Evolutionary conservation across 805 yeast genomes (phyloP).

Genomic region (Kuraishia hungarica): DNA sequence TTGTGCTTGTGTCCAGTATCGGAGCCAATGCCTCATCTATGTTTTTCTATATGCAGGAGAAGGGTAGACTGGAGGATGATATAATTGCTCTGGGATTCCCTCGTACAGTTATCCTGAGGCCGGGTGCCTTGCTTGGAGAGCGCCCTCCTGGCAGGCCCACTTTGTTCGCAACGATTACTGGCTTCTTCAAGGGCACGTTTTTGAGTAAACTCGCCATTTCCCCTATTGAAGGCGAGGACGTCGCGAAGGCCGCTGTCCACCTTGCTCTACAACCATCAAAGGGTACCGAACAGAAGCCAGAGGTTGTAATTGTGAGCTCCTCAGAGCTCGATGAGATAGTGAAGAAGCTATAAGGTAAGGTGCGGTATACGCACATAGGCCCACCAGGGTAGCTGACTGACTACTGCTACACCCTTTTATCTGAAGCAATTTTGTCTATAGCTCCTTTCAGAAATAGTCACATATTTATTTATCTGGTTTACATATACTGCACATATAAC

Average conservation of each 20-base stretch:
- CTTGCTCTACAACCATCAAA: conserved; percentile 14
- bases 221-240: conserved; percentile 59
- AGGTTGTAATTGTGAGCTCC: conserved; percentile 14
- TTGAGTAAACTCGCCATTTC: conserved; percentile 21
- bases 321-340: conserved; percentile 14
- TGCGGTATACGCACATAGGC: no score
- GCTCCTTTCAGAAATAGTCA: no score
- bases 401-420: no score
- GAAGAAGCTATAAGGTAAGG: conserved; percentile 4
- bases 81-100: conserved; percentile 55
- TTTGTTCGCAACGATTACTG: conserved; percentile 20
- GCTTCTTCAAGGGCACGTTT: conserved; percentile 22
- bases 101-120: conserved; percentile 67
- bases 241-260: conserved; percentile 41
- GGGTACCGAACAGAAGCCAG: conserved; percentile 9
- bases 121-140: conserved; percentile 66
- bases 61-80: conserved; percentile 71
- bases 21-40: conserved; percentile 55
- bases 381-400: no score
- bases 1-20: conserved; percentile 54
- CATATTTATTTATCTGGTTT: no score
- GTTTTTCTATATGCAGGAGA: conserved; percentile 57
- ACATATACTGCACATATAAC: no score
- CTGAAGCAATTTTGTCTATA: no score
- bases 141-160: conserved; percentile 29